Base-by-base conservation (phyloP, 2,329 filamentous ascomycete species). In the Pezicula neosporulosa region DNA sequence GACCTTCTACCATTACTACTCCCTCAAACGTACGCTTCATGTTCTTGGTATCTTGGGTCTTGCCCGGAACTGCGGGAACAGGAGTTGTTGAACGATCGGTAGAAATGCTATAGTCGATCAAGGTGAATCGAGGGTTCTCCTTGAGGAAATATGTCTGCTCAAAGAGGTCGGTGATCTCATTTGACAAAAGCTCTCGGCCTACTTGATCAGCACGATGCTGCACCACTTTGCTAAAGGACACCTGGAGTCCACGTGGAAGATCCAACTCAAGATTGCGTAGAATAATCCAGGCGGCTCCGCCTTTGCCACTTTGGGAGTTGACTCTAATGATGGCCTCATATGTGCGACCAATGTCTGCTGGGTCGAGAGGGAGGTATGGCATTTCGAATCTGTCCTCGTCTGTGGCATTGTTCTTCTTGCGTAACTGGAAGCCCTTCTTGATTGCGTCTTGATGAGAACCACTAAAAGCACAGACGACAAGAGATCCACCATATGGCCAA, bases 251-350 rank as follows among this genome's bases (percentile, higher is more conserved):
- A 56, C 94, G 89, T 15, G 94, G 94, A 47, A 97, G 82, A 69
- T 97, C 94, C 63, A 97, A 87, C 65, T 94, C 83, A 56, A 97
- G 83, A 64, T 90, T 87, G 61, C 88, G 86, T 67, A 92, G 85
- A 67, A 97, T 92, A 66, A 97, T 89, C 89, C 90, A 97, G 47
- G 93, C 92, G 54, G 90, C 86, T 62, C 94, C 94, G 55, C 93
- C 93, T 75, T 99, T 97, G 59, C 93, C 93, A 62, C 85, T 90
- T 70, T 97, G 93, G 16, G 90, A 96, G 77, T 97, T 99, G 80
- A 97, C 93, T 54, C 93, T 89, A 67, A 97, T 97, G 66, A 97
- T 88, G 53, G 93, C 93, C 72, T 97, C 92, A 80, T 97, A 97
- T n/a, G 86, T 97, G 52, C 93, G 85, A 47, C 93, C 93, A 58